A percentile compares a stretch with the other conserved stretches of the same genome.
Evolutionary conservation across 768 basidiomycete species (phyloP).

Genomic region (Kwoniella botswanensis): DNA sequence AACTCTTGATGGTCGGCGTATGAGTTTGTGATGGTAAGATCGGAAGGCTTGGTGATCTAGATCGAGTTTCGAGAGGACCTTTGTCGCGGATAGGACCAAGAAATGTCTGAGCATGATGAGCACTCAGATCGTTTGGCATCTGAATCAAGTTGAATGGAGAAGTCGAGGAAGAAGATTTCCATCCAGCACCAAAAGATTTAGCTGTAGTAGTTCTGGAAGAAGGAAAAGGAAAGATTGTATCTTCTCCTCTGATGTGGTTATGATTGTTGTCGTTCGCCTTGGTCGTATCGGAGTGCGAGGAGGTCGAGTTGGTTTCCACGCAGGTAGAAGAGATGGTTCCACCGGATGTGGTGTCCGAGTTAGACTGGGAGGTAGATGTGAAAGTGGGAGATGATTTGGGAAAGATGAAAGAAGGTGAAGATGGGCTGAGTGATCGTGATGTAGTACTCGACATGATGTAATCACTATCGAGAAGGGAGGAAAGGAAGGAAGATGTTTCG

Average conservation of each 20-base stretch:
- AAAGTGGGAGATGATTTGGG: constrained; percentile 15
- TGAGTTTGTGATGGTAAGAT: constrained; percentile 10
- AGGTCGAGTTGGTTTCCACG: background rate
- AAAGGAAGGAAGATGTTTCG: background rate
- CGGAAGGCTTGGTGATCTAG: constrained; percentile 22
- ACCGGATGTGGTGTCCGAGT: background rate
- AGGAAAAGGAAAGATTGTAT: background rate
- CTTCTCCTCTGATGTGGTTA: background rate
- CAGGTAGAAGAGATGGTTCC: constrained; percentile 10
- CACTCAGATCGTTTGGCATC: background rate
- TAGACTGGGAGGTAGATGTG: constrained; percentile 4
- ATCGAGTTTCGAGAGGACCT: constrained; percentile 3
- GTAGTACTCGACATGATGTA: constrained; percentile 1
- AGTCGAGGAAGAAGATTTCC: constrained; percentile 18
- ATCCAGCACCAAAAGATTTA: constrained; percentile 27
- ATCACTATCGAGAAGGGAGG: background rate
- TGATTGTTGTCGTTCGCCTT: background rate
- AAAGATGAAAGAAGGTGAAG: constrained; percentile 25
- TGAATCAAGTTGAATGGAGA: background rate
- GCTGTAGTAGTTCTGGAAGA: constrained; percentile 14
- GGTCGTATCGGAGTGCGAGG: constrained; percentile 6
- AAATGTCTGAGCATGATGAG: background rate
- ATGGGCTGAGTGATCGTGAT: constrained; percentile 16
- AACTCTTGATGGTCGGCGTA: background rate
- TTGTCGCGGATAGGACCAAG: background rate